These are phyloP conservation scores for Hordeum pubiflorum DNA, from an alignment of 202 grass and related monocot genomes.

Conservation along the genomic window DNA sequence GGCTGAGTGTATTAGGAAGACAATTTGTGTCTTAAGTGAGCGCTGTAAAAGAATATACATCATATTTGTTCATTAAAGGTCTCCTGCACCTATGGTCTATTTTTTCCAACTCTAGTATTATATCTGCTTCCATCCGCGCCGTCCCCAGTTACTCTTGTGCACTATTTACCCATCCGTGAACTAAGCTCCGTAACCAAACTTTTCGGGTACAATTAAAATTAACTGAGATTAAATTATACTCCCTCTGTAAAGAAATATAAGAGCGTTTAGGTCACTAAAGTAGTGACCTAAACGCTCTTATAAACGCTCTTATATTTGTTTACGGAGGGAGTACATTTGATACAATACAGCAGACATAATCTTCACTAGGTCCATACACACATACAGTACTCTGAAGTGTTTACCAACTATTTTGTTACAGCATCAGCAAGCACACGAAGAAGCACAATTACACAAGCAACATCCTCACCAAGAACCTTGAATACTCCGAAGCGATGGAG, in stretches of 20 bases:
- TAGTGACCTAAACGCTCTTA: no score
- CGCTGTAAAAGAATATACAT: background rate
- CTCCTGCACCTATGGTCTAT: background rate
- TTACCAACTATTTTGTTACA: conserved; percentile 16
- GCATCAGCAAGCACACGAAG: conserved; percentile 33
- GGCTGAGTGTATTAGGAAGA: background rate
- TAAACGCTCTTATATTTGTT: no score
- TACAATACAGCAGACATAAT: background rate
- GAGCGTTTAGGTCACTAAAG: no score
- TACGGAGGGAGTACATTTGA: no score
- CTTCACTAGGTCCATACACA: background rate
- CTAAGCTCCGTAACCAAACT: background rate
- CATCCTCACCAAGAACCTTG: conserved; percentile 35
- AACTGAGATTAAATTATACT: background rate
- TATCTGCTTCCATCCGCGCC: background rate
- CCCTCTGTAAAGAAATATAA: no score
- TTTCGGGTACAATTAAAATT: background rate
- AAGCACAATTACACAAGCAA: conserved; percentile 31
- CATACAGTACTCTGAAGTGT: background rate
- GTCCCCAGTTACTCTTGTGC: background rate
- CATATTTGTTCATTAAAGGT: background rate
- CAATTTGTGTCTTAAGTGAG: background rate
- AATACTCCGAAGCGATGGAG: conserved; percentile 43
- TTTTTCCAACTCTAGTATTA: background rate
- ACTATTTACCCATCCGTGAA: background rate